Evolutionary conservation across 148 eudicot genomes (phyloP).

Genomic region (Nepenthes gracilis): DNA sequence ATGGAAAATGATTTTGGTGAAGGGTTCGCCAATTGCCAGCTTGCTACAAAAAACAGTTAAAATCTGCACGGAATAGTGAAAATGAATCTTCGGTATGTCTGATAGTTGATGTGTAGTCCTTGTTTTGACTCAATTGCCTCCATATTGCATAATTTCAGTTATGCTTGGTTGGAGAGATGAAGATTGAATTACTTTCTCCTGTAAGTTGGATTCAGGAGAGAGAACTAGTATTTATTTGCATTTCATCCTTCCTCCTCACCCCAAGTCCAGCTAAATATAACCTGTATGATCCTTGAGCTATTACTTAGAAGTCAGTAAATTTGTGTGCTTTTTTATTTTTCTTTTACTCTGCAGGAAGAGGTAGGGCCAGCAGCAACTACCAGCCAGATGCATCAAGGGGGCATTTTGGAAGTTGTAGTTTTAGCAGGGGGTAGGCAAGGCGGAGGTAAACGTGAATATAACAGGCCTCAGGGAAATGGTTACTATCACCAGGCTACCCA

Average conservation of each 20-base stretch:
- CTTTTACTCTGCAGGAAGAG: constrained; percentile 49
- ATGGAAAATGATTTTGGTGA: too few relatives aligned
- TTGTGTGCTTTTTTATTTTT: neutral
- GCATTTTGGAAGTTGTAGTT: constrained; percentile 37
- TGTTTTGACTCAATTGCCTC: too few relatives aligned
- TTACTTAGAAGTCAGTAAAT: neutral
- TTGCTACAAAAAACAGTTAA: too few relatives aligned
- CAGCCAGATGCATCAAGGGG: constrained; percentile 54
- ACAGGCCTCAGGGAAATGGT: constrained; percentile 61
- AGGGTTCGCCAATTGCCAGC: too few relatives aligned
- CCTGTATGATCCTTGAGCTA: neutral
- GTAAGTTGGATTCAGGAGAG: too few relatives aligned
- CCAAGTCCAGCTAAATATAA: neutral
- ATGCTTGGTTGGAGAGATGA: too few relatives aligned
- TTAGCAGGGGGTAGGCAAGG: constrained; percentile 32
- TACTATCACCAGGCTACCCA: constrained; percentile 43
- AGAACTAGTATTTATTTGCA: neutral
- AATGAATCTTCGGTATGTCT: neutral
- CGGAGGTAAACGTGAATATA: constrained; percentile 11
- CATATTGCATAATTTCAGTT: too few relatives aligned
- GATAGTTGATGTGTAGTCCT: too few relatives aligned
- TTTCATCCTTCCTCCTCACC: too few relatives aligned
- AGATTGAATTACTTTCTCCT: too few relatives aligned
- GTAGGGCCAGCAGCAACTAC: constrained; percentile 65
- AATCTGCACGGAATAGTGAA: too few relatives aligned